Base-by-base conservation (phyloP, 2,329 filamentous ascomycete genomes). In the Gnomoniopsis sp. region DNA sequence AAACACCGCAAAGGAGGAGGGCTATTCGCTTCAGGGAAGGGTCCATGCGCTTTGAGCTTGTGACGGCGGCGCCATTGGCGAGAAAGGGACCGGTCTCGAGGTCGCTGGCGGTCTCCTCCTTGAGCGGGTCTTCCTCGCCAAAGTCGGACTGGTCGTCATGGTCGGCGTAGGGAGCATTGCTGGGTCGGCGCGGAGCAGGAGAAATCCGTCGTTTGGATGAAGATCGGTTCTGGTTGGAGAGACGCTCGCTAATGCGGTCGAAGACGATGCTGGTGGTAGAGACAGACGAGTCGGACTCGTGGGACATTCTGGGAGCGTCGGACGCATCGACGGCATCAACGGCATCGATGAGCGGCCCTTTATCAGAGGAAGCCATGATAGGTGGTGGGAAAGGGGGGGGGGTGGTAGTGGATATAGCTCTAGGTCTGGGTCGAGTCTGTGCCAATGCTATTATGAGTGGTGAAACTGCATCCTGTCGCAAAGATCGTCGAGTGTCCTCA, bases 251-350 rank as follows among this genome's bases (percentile, higher is more conserved):
- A 64, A 93, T 81, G 63, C 88, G 85, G 65, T 95, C 90, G 69
- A 95, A 90, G 55, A 95, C 85, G 15, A 95, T 79, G 66, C 90
- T 93, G 3, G 88, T 92, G 12, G 90, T 93, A 36, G 90, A 95
- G n/a, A 86, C 87, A 44, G 88, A 88, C n/a, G 88, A 90, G 49
- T 84, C 72, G 3, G 90, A 91, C 62, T 81, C 82, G 67, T 74
- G 74, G 55, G 83, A 85, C 60, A 71, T 71, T 62, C 76, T 75
- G 56, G 67, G 49, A 36, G 6, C 41, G 30, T 55, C 58, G 33
- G 41, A 30, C 17, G 49, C 54, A 38, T 50, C 54, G 54, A 49
- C 17, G 48, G n/a, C 49, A 10, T 44, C 43, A 6, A 46, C 49
- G 22, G 47, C 43, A n/a, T 53, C 58, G 43, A 50, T 58, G 53